Conservation (phyloP, 768 basidiomycete genomes). For the Neoboletus magnificus region DNA sequence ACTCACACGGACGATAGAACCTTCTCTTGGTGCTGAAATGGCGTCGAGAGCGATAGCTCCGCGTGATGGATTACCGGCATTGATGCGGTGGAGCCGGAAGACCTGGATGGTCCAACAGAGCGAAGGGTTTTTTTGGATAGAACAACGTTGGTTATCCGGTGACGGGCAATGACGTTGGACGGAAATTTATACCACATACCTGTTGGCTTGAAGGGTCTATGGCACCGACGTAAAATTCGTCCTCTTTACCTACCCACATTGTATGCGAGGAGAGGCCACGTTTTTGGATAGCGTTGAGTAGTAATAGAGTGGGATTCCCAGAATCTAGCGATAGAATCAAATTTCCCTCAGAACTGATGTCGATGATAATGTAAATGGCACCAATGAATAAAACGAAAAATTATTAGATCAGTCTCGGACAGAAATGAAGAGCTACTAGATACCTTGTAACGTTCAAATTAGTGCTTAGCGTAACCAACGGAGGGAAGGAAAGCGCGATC, state of each 20-base stretch:
- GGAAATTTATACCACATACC: not conserved
- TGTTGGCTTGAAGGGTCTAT: slow-evolving; percentile 16
- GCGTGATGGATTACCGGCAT: slow-evolving; percentile 68
- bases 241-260: slow-evolving; percentile 43
- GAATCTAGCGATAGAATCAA: slow-evolving; percentile 57
- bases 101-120: slow-evolving; percentile 30
- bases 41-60: slow-evolving; percentile 63
- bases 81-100: slow-evolving; percentile 52
- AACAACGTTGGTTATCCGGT: not conserved
- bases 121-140: not conserved
- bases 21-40: slow-evolving; percentile 46
- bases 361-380: not conserved
- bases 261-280: slow-evolving; percentile 27
- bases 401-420: not conserved
- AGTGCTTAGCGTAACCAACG: slow-evolving; percentile 42
- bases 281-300: slow-evolving; percentile 51
- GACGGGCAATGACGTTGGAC: not conserved
- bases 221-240: slow-evolving; percentile 57
- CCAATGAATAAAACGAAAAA: not conserved
- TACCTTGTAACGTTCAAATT: slow-evolving; percentile 55
- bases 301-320: slow-evolving; percentile 56
- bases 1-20: slow-evolving; percentile 51
- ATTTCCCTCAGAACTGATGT: slow-evolving; percentile 60
- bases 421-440: slow-evolving; percentile 1
- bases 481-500: slow-evolving; percentile 34